A percentile compares a stretch with the other conserved stretches of the same genome.
Conservation (phyloP, 306 rosid species). For the Elaeagnus macrophylla region DNA sequence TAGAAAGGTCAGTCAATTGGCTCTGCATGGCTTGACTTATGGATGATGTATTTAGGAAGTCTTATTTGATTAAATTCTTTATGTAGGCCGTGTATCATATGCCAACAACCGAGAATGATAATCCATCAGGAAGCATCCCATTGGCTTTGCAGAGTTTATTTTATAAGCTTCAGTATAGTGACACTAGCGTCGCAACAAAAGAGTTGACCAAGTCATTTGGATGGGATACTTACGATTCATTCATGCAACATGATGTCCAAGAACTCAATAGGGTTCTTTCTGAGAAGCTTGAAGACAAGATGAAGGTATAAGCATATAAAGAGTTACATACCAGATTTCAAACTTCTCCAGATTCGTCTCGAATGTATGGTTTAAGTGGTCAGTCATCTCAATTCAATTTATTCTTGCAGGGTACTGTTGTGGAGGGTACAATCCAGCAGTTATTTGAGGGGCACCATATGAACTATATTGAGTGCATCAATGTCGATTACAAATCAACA, state of each 20-base stretch:
- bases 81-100: constrained; percentile 24
- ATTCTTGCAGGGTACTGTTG: constrained; percentile 75
- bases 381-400: not conserved
- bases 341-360: not conserved
- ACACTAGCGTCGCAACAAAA: constrained; percentile 26
- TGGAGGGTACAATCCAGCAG: constrained; percentile 96
- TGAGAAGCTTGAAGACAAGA: constrained; percentile 25
- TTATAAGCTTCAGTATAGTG: constrained; percentile 27
- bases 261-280: constrained; percentile 25
- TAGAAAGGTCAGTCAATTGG: constrained; percentile 17
- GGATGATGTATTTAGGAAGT: not conserved
- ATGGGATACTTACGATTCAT: constrained; percentile 26
- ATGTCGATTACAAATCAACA: constrained; percentile 96
- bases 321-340: not conserved
- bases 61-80: not conserved
- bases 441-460: constrained; percentile 98
- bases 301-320: constrained; percentile 13
- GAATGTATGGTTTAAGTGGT: not conserved
- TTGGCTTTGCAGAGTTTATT: constrained; percentile 26
- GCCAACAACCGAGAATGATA: constrained; percentile 27
- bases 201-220: constrained; percentile 25
- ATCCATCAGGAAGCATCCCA: constrained; percentile 26
- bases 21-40: not conserved
- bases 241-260: constrained; percentile 26
- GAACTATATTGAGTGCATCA: constrained; percentile 97